Conservation (phyloP, 352 stramenopile genomes). For the Phytophthora nicotianae region DNA sequence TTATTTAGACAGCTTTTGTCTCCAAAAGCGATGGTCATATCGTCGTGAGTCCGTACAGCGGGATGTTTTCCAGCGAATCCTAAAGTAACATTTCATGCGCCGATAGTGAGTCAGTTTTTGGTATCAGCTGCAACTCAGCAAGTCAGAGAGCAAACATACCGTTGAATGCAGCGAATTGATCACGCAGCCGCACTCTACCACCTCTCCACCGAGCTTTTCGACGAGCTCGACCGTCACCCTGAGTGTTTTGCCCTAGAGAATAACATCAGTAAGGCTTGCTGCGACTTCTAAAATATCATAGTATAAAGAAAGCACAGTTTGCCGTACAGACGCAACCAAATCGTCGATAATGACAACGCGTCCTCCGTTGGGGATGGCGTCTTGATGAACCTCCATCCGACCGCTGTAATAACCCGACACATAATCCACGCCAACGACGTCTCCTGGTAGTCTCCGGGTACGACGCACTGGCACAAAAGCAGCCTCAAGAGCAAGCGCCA, state of each 20-base stretch:
- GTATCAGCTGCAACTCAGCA: neutral
- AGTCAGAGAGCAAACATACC: conserved; percentile 33
- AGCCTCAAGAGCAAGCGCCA: conserved; percentile 67
- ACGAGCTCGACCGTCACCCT: conserved; percentile 84
- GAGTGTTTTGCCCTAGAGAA: conserved; percentile 70
- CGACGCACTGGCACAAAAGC: conserved; percentile 79
- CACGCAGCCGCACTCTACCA: conserved; percentile 84
- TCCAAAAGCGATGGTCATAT: conserved; percentile 40
- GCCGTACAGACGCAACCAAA: conserved; percentile 69
- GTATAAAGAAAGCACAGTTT: neutral
- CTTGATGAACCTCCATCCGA: conserved; percentile 82
- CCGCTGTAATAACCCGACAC: conserved; percentile 74
- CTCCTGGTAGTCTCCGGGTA: conserved; percentile 61
- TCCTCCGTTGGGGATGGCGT: conserved; percentile 70
- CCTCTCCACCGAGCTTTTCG: conserved; percentile 63
- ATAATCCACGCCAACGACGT: conserved; percentile 84
- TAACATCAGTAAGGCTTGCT: conserved; percentile 8
- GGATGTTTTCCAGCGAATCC: conserved; percentile 55
- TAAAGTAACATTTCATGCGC: conserved; percentile 18
- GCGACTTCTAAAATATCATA: conserved; percentile 9
- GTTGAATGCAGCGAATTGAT: conserved; percentile 63
- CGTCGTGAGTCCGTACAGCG: conserved; percentile 57
- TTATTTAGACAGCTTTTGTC: neutral
- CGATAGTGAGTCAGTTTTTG: conserved; percentile 21
- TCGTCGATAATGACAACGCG: conserved; percentile 85